Base-by-base conservation (phyloP, 2,329 filamentous ascomycete species). In the Fusarium xylarioides region DNA sequence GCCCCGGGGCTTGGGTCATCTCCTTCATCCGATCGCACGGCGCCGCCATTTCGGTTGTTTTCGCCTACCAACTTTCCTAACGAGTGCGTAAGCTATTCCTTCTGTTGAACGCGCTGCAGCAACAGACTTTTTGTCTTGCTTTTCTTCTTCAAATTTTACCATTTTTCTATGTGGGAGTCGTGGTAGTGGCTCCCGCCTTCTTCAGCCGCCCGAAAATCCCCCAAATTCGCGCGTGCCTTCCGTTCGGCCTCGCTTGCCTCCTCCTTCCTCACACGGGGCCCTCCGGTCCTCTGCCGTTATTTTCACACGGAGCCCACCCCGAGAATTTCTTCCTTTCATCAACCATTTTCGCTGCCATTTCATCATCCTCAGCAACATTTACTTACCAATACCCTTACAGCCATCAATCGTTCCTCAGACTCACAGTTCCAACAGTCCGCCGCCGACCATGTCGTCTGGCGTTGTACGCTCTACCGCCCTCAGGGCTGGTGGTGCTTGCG, bases 401-500 rank as follows among this genome's bases (percentile, higher is more conserved):
- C 38, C 53, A 28, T 30, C 52, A 43, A 34, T 37, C 38, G 23
- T 55, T 43, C 18, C 60, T n/a, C 26, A 30, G 57, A 56, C 38
- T 32, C 50, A 52, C 54, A 54, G 44, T 42, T 54, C 32, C 37
- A 34, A 50, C 28, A 35, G 38, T 14, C 37, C 40, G 44, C 49
- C 38, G 52, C 38, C 32, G 59, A 64, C 57, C 54, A 87, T 87
- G 86, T 83, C 85, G 54, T 82, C 86, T 63, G 83, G 79, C 76
- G 80, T 86, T 72, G 85, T 87, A 77, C 86, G 88, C 81, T 86
- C 86, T 76, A 90, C 88, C 73, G 88, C 88, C 80, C 86, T 90
- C 62, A 85, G 88, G 78, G 88, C 88, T 79, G 88, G 88, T 78
- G 88, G 88, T 76, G 88, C 88, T 76, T 90, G 88, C 74, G 88